Evolutionary conservation across 1,284 basidiomycete genomes (phyloP).

Genomic region (Fomitopsis pinicola): DNA sequence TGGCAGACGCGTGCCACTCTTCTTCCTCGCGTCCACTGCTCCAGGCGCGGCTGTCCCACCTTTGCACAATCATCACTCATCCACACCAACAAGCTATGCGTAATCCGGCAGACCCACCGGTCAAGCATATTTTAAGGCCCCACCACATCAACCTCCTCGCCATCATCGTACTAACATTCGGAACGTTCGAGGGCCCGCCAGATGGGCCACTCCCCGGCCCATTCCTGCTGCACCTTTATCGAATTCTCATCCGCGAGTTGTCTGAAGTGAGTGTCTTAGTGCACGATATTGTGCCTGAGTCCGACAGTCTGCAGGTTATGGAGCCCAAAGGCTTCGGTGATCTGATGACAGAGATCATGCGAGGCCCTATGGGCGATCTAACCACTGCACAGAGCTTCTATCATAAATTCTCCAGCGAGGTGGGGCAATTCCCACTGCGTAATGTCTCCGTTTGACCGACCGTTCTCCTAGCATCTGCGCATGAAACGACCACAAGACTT

Average conservation of each 20-base stretch:
- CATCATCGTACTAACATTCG: slow-evolving; percentile 56
- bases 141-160: slow-evolving; percentile 69
- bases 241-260: slow-evolving; percentile 16
- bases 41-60: not conserved
- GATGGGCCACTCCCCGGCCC: slow-evolving; percentile 36
- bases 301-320: slow-evolving; percentile 27
- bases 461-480: slow-evolving; percentile 16
- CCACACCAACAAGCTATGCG: not conserved
- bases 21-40: not conserved
- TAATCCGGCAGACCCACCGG: slow-evolving; percentile 40
- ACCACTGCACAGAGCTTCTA: slow-evolving; percentile 20
- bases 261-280: slow-evolving; percentile 18
- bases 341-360: slow-evolving; percentile 28
- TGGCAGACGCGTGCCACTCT: not conserved
- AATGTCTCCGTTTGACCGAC: not conserved
- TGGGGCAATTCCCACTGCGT: slow-evolving; percentile 23
- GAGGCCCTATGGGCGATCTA: slow-evolving; percentile 19
- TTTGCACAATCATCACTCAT: not conserved
- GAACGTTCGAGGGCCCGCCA: slow-evolving; percentile 45
- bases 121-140: slow-evolving; percentile 60
- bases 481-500: slow-evolving; percentile 53
- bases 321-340: slow-evolving; percentile 36
- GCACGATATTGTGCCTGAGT: not conserved
- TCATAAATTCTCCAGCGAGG: slow-evolving; percentile 38
- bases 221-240: slow-evolving; percentile 53